Conservation (phyloP, 2,329 filamentous ascomycete species). For the Cephalotrichum gorgonifer region DNA sequence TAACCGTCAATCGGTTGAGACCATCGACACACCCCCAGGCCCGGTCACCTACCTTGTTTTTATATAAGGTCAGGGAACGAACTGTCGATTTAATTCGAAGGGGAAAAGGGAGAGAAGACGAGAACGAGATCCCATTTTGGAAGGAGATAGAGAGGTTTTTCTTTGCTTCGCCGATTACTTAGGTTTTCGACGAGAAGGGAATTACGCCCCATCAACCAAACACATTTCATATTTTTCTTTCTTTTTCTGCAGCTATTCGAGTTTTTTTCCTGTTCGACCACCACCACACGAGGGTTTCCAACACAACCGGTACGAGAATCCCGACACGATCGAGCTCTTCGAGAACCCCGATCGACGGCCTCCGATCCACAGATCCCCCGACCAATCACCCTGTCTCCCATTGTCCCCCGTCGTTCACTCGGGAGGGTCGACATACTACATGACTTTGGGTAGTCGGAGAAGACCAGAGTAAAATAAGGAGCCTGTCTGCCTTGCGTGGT, state of each 20-base stretch:
- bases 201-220: background rate
- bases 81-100: background rate
- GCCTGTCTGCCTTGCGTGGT: slow-evolving; percentile 5
- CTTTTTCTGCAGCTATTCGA: slow-evolving; percentile 5
- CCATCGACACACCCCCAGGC: slow-evolving; percentile 2
- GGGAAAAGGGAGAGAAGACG: background rate
- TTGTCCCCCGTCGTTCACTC: background rate
- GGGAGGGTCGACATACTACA: slow-evolving; percentile 7
- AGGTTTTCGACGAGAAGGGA: background rate
- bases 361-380: background rate
- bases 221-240: slow-evolving; percentile 2
- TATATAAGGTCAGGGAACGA: slow-evolving; percentile 3
- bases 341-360: background rate
- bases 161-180: background rate
- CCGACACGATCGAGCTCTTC: background rate
- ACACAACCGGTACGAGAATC: background rate
- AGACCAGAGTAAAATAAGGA: background rate
- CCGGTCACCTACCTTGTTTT: slow-evolving; percentile 4
- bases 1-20: slow-evolving; percentile 2
- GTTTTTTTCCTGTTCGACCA: slow-evolving; percentile 9
- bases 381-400: background rate
- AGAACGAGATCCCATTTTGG: background rate
- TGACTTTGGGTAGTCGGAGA: slow-evolving; percentile 5
- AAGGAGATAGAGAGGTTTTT: background rate
- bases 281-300: slow-evolving; percentile 3